phyloP scores from a whole-genome alignment of 768 basidiomycete species.

The Myochromella boudieri region DNA sequence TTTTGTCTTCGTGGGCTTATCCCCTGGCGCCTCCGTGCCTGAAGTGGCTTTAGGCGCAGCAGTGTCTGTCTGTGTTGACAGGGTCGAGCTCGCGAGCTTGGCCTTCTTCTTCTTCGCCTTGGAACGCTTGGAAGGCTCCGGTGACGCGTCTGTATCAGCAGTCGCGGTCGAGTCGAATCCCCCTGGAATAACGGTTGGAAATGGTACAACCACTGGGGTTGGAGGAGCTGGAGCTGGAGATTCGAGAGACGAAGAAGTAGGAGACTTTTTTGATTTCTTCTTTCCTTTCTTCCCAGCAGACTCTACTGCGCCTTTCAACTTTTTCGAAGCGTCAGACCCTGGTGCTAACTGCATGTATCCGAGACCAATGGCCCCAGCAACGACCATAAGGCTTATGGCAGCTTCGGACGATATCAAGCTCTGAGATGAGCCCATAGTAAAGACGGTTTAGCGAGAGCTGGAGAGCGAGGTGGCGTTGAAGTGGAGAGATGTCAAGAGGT shows the following conservation, averaged over 20 bases:
- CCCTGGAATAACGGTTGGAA: conserved; percentile 44
- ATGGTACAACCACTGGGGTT: conserved; percentile 23
- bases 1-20: conserved; percentile 2
- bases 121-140: background rate
- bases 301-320: background rate
- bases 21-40: conserved; percentile 2
- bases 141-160: background rate
- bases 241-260: background rate
- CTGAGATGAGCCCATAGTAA: conserved; percentile 44
- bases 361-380: conserved; percentile 40
- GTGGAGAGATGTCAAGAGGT: no score
- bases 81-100: conserved; percentile 25
- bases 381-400: conserved; percentile 34
- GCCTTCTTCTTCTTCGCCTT: conserved; percentile 31
- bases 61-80: conserved; percentile 1
- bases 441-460: no score
- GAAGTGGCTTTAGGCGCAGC: background rate
- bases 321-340: conserved; percentile 1
- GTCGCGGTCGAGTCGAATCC: conserved; percentile 32
- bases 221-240: conserved; percentile 4
- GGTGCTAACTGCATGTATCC: conserved; percentile 33
- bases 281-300: conserved; percentile 17
- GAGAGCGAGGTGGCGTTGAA: no score
- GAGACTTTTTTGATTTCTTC: conserved; percentile 20
- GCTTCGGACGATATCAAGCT: conserved; percentile 41